A percentile compares a stretch with the other conserved stretches of the same genome.
phyloP scores from a whole-genome alignment of 495 filamentous ascomycete species.

The Aspergillus ellipticus region DNA sequence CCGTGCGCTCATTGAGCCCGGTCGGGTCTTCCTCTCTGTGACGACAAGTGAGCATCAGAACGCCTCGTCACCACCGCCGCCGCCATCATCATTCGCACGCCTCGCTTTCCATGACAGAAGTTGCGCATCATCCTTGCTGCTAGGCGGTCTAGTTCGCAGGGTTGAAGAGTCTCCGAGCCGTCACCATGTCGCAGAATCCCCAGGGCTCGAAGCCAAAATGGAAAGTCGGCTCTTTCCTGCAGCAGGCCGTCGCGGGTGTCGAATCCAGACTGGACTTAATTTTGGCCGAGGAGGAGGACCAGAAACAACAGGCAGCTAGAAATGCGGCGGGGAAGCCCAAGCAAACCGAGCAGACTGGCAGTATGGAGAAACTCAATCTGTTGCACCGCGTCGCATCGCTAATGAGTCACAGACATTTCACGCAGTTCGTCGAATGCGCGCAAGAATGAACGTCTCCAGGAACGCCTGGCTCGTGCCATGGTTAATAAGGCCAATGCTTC shows the following conservation, averaged over 20 bases:
- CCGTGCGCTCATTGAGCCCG: background rate
- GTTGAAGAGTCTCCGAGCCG: background rate
- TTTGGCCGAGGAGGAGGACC: conserved; percentile 69
- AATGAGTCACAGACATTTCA: conserved; percentile 43
- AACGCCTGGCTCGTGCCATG: conserved; percentile 71
- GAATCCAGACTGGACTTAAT: conserved; percentile 93
- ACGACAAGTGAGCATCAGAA: conserved; percentile 18
- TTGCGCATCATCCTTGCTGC: background rate
- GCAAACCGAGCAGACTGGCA: conserved; percentile 18
- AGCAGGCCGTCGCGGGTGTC: conserved; percentile 88
- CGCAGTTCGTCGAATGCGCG: conserved; percentile 47
- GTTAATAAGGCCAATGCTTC: conserved; percentile 42
- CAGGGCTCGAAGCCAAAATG: conserved; percentile 38
- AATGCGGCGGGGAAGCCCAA: conserved; percentile 21
- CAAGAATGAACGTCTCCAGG: conserved; percentile 77
- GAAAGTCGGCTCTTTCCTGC: conserved; percentile 70
- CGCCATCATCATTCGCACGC: conserved; percentile 15
- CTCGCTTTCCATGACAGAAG: conserved; percentile 21
- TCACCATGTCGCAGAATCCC: conserved; percentile 38
- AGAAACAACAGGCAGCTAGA: conserved; percentile 25
- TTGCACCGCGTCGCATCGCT: conserved; percentile 11
- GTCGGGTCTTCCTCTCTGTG: conserved; percentile 9
- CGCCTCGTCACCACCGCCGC: conserved; percentile 20
- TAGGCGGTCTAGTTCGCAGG: background rate
- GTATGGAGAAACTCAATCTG: conserved; percentile 13